Evolutionary conservation across 2,329 filamentous ascomycete species (phyloP).

Genomic region (Parafenestella ontariensis): DNA sequence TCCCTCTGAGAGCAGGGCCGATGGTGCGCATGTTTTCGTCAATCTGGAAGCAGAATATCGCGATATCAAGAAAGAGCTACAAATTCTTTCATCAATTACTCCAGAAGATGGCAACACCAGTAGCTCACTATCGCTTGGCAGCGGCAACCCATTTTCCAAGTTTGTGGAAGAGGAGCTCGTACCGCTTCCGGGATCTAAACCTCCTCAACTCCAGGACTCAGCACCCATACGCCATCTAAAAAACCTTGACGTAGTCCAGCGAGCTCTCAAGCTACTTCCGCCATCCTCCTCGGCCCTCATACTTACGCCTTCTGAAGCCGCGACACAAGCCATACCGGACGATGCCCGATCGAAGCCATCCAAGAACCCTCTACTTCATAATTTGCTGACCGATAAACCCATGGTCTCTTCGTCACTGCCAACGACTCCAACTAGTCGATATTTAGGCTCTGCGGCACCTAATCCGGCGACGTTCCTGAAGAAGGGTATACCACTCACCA

Average conservation of each 20-base stretch:
- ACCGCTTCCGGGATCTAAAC: constrained; percentile 19
- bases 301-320: constrained; percentile 84
- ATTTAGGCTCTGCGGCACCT: constrained; percentile 42
- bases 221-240: constrained; percentile 60
- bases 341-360: constrained; percentile 65
- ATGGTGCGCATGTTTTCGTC: constrained; percentile 79
- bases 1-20: constrained; percentile 68
- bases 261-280: constrained; percentile 77
- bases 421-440: constrained; percentile 46
- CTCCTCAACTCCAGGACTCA: constrained; percentile 20
- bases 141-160: constrained; percentile 55
- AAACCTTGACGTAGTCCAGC: constrained; percentile 76
- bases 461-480: constrained; percentile 83
- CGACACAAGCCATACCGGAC: constrained; percentile 55
- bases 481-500: constrained; percentile 85
- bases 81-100: constrained; percentile 25
- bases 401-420: constrained; percentile 91
- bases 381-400: constrained; percentile 93
- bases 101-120: constrained; percentile 15
- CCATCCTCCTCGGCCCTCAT: constrained; percentile 86
- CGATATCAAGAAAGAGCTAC: constrained; percentile 69
- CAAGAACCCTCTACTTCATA: constrained; percentile 90
- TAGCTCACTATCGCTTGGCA: constrained; percentile 24
- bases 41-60: constrained; percentile 92
- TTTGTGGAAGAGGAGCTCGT: constrained; percentile 46